A percentile compares a stretch with the other conserved stretches of the same genome.
Evolutionary conservation across 805 yeast genomes (phyloP).

Genomic region (Hanseniaspora taiwanica): DNA sequence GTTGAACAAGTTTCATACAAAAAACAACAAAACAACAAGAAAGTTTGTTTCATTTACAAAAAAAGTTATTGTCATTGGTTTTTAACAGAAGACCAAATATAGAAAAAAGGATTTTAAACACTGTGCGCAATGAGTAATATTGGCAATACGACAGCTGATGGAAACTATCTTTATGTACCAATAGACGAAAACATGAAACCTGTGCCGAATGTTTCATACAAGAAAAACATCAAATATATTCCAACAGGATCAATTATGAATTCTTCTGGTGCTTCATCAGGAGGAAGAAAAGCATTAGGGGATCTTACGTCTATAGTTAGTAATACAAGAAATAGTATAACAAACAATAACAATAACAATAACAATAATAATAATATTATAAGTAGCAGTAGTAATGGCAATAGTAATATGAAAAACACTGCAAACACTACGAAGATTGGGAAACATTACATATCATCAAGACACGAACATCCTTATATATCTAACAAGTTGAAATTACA

Average conservation of each 20-base stretch:
- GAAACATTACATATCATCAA: constrained; percentile 1
- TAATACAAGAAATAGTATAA: constrained; percentile 8
- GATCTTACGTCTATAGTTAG: constrained; percentile 22
- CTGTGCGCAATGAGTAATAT: background rate
- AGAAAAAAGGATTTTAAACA: background rate
- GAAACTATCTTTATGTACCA: background rate
- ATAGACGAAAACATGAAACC: background rate
- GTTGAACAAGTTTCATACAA: too few relatives aligned
- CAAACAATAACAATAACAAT: too few relatives aligned
- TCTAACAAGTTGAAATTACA: background rate
- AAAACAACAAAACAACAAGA: too few relatives aligned
- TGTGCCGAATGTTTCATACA: background rate
- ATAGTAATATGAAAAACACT: constrained; percentile 6
- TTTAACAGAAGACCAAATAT: too few relatives aligned
- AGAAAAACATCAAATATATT: background rate
- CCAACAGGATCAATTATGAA: background rate
- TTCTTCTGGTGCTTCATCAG: background rate
- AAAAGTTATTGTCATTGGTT: too few relatives aligned
- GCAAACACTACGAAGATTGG: constrained; percentile 3
- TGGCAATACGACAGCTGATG: background rate
- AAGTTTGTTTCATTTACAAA: too few relatives aligned
- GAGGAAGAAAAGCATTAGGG: constrained; percentile 15
- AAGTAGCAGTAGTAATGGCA: too few relatives aligned
- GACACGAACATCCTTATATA: background rate
- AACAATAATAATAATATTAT: too few relatives aligned